These are phyloP conservation scores for Chaetomidium leptoderma DNA, from an alignment of 495 filamentous ascomycete species.

Conservation along the genomic window DNA sequence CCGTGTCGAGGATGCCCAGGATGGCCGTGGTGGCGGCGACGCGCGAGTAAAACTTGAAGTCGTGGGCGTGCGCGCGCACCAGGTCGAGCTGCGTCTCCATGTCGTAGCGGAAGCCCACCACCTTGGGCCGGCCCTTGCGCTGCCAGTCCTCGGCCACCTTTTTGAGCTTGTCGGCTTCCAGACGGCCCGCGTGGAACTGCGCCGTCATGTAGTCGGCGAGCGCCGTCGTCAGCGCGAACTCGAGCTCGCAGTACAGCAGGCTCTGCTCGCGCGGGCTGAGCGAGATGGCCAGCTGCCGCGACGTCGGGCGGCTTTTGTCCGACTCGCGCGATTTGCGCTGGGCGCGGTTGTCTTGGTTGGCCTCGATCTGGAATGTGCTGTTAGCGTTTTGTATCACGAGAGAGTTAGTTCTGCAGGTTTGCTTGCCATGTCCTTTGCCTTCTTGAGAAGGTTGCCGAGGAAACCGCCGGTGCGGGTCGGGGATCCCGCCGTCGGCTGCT, in stretches of 20 bases:
- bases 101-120: slow-evolving; percentile 46
- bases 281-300: slow-evolving; percentile 32
- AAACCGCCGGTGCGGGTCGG: slow-evolving; percentile 29
- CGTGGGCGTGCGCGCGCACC: slow-evolving; percentile 34
- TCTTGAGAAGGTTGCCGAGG: slow-evolving; percentile 38
- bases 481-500: slow-evolving; percentile 20
- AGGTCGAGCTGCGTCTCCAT: slow-evolving; percentile 49
- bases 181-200: slow-evolving; percentile 39
- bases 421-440: slow-evolving; percentile 43
- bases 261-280: slow-evolving; percentile 44
- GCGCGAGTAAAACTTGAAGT: slow-evolving; percentile 44
- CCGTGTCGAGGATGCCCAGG: slow-evolving; percentile 36
- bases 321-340: slow-evolving; percentile 27
- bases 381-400: too few species aligned
- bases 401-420: not conserved
- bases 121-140: slow-evolving; percentile 40
- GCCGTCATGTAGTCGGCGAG: slow-evolving; percentile 38
- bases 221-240: slow-evolving; percentile 34
- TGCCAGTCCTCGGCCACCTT: slow-evolving; percentile 38
- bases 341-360: slow-evolving; percentile 24
- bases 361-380: slow-evolving; percentile 25
- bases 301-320: slow-evolving; percentile 16
- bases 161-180: slow-evolving; percentile 33
- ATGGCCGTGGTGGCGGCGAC: slow-evolving; percentile 24
- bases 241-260: slow-evolving; percentile 45